phyloP scores from a whole-genome alignment of 208 protist genomes.

The Acanthamoeba sp. region DNA sequence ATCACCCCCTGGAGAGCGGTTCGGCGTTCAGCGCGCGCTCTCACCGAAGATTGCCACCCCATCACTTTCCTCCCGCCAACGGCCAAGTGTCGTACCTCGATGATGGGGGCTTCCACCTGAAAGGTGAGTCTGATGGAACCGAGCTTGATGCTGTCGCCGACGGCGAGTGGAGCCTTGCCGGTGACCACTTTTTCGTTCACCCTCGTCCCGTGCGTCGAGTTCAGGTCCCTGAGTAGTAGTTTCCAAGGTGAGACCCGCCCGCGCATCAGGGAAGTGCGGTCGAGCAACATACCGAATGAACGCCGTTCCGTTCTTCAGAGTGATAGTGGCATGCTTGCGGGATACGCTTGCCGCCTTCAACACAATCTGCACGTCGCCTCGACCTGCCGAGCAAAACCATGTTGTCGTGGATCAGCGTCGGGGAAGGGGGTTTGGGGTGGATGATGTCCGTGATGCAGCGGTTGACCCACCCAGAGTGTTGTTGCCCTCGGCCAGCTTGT shows the following conservation, averaged over 20 bases:
- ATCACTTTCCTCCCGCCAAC: no score
- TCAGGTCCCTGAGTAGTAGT: not conserved
- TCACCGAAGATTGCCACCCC: no score
- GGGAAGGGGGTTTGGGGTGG: not conserved
- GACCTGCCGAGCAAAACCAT: not conserved
- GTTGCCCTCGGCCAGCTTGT: constrained; percentile 28
- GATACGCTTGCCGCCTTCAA: constrained; percentile 4
- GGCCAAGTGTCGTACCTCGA: not conserved
- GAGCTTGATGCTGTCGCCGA: constrained; percentile 10
- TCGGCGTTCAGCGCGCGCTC: no score
- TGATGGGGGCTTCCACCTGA: not conserved
- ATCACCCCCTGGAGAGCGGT: constrained; percentile 15
- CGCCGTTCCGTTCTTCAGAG: constrained; percentile 14
- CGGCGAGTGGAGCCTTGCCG: not conserved
- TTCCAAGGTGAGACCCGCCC: not conserved
- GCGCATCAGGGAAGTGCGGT: not conserved
- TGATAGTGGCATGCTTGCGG: constrained; percentile 24
- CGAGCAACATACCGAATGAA: not conserved
- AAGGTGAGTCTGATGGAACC: not conserved
- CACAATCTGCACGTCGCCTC: constrained; percentile 22
- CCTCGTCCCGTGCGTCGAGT: constrained; percentile 18
- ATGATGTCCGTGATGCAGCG: no score
- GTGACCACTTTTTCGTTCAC: constrained; percentile 30
- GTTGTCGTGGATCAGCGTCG: not conserved
- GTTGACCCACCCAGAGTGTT: not conserved